Conservation (phyloP, 345 rosid genomes). For the Bruguiera sexangula region DNA sequence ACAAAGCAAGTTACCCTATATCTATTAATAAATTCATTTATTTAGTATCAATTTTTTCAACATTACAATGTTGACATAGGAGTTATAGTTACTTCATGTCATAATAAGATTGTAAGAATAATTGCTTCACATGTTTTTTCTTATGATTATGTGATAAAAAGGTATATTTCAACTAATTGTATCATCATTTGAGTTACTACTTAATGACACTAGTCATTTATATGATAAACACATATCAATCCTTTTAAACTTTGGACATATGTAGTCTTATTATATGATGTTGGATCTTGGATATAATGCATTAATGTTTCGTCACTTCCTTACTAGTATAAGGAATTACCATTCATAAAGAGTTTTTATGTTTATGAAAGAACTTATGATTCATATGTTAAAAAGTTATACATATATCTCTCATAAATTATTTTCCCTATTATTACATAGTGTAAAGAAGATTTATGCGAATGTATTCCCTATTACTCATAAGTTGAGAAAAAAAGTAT, state of each 20-base stretch:
- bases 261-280: constrained; percentile 91
- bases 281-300: constrained; percentile 85
- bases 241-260: constrained; percentile 91
- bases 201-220: constrained; percentile 62
- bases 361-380: constrained; percentile 83
- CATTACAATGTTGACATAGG: constrained; percentile 69
- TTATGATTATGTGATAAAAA: constrained; percentile 88
- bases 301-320: constrained; percentile 88
- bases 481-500: constrained; percentile 45
- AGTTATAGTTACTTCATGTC: constrained; percentile 86
- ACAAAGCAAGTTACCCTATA: constrained; percentile 55
- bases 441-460: constrained; percentile 58
- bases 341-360: constrained; percentile 63
- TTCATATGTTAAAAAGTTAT: constrained; percentile 82
- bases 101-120: constrained; percentile 90
- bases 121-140: constrained; percentile 96
- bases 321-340: constrained; percentile 70
- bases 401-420: constrained; percentile 45
- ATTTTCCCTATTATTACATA: constrained; percentile 58
- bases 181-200: constrained; percentile 71
- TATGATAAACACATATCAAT: constrained; percentile 66
- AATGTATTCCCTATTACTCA: constrained; percentile 60
- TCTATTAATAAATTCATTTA: constrained; percentile 64
- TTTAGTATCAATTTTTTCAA: constrained; percentile 51
- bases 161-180: constrained; percentile 85